phyloP scores from a whole-genome alignment of 768 basidiomycete species.

The Sistotremastrum suecicum region DNA sequence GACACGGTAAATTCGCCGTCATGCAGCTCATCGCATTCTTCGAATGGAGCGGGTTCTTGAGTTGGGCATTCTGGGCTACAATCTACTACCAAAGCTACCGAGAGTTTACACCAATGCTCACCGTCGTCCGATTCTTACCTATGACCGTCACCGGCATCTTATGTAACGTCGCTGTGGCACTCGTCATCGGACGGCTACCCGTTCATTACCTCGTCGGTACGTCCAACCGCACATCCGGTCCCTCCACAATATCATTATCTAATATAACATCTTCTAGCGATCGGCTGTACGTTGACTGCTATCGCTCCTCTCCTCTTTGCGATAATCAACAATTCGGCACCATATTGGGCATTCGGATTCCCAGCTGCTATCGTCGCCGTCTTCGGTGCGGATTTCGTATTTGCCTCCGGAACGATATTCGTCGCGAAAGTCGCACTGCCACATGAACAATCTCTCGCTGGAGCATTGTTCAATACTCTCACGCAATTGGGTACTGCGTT shows the following conservation, averaged over 20 bases:
- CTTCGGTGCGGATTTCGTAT: conserved; percentile 69
- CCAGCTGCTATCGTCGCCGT: conserved; percentile 51
- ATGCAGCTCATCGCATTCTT: conserved; percentile 51
- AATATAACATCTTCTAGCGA: conserved; percentile 17
- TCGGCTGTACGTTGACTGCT: conserved; percentile 46
- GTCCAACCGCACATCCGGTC: conserved; percentile 6
- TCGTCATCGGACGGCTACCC: conserved; percentile 40
- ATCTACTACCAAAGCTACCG: conserved; percentile 63
- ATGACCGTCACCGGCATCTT: conserved; percentile 53
- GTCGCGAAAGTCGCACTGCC: conserved; percentile 52
- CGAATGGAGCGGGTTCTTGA: conserved; percentile 43
- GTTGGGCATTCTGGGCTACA: conserved; percentile 39
- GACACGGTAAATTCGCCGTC: conserved; percentile 44
- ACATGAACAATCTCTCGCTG: conserved; percentile 64
- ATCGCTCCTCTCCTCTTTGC: conserved; percentile 53
- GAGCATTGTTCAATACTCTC: conserved; percentile 69
- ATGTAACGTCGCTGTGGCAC: conserved; percentile 52
- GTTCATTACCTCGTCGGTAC: conserved; percentile 44
- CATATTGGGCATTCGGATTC: conserved; percentile 70
- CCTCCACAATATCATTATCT: not conserved
- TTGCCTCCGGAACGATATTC: conserved; percentile 58
- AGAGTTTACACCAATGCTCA: conserved; percentile 35
- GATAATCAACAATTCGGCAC: conserved; percentile 35
- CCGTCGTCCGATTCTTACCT: conserved; percentile 55
- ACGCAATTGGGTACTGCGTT: conserved; percentile 58